Evolutionary conservation across 306 rosid species (phyloP).

Genomic region (Carpinus viminea): DNA sequence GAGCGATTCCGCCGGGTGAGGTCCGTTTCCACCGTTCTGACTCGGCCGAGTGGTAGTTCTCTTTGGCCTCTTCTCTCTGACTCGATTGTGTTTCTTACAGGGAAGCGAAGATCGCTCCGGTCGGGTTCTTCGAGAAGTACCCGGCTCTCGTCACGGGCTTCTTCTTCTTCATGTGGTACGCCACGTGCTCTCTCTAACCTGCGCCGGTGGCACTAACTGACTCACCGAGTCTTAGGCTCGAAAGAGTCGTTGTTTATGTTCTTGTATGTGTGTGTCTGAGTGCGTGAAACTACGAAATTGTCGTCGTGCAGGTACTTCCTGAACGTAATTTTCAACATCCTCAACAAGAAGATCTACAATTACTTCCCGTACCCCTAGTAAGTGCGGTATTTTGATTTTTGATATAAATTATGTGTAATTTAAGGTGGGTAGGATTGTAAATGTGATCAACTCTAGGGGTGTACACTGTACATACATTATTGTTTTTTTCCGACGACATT

Average conservation of each 20-base stretch:
- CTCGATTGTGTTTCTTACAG: conserved; percentile 39
- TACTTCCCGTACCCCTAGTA: conserved; percentile 63
- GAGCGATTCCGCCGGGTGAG: conserved; percentile 99
- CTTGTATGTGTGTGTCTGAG: too few relatives aligned
- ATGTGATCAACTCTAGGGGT: background rate
- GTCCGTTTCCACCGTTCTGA: conserved; percentile 92
- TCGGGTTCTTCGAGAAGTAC: conserved; percentile 49
- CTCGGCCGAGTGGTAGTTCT: conserved; percentile 26
- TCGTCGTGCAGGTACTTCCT: conserved; percentile 46
- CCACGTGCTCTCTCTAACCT: background rate
- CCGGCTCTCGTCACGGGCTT: conserved; percentile 51
- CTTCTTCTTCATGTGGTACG: conserved; percentile 68
- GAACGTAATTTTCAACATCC: conserved; percentile 60
- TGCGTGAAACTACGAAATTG: background rate
- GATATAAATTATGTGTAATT: background rate
- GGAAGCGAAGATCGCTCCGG: conserved; percentile 70
- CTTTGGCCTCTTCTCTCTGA: conserved; percentile 20
- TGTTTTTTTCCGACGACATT: too few relatives aligned
- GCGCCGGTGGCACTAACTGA: background rate
- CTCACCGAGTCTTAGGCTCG: background rate
- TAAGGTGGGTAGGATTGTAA: background rate
- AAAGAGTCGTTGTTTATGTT: background rate
- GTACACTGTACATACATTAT: background rate
- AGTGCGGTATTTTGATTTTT: background rate
- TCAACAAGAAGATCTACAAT: conserved; percentile 58